phyloP scores from a whole-genome alignment of 805 yeast genomes.

The Saccharomycopsis vini region DNA sequence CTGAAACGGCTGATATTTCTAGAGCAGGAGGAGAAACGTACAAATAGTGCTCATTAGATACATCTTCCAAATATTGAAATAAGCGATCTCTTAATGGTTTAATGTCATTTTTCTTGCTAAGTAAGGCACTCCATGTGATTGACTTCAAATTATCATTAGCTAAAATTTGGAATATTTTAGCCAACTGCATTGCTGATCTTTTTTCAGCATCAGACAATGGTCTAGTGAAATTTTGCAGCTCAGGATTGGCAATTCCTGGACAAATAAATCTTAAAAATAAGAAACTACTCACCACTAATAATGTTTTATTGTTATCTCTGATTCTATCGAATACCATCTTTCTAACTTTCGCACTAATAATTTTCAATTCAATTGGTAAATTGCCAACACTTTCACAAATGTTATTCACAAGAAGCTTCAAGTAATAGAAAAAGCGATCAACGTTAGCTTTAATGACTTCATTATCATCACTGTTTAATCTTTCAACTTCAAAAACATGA shows the following conservation, averaged over 20 bases:
- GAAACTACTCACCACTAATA: conserved; percentile 78
- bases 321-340: conserved; percentile 29
- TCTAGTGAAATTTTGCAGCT: conserved; percentile 32
- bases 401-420: conserved; percentile 47
- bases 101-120: conserved; percentile 33
- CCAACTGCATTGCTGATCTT: conserved; percentile 67
- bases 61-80: conserved; percentile 7
- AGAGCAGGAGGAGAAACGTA: neutral
- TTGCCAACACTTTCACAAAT: conserved; percentile 44
- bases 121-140: conserved; percentile 54
- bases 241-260: conserved; percentile 89
- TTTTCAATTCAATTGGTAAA: conserved; percentile 69
- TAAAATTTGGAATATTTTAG: conserved; percentile 76
- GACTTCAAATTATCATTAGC: conserved; percentile 71
- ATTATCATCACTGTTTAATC: conserved; percentile 28
- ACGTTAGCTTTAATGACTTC: conserved; percentile 22
- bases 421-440: conserved; percentile 43
- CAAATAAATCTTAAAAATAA: conserved; percentile 72
- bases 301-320: conserved; percentile 37
- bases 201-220: conserved; percentile 32
- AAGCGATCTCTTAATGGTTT: conserved; percentile 23
- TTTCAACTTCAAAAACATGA: conserved; percentile 60
- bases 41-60: neutral
- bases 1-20: neutral
- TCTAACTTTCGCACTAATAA: conserved; percentile 58